A percentile compares a stretch with the other conserved stretches of the same genome.
Conservation (phyloP, 352 stramenopile species). For the Sclerospora graminicola region DNA sequence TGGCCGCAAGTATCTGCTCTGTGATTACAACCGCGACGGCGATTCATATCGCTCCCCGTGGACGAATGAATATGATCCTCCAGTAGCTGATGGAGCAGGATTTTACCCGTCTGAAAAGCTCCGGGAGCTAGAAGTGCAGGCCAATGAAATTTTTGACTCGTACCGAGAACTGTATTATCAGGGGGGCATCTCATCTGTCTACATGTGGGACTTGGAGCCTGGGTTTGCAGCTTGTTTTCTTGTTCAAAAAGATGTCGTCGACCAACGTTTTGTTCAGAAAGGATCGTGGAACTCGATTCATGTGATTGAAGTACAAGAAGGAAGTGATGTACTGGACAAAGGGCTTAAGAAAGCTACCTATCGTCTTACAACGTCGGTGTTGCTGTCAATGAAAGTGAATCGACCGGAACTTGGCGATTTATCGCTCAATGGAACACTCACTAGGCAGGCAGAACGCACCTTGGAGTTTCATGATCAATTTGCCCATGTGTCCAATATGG, state of each 20-base stretch:
- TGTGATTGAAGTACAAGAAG: constrained; percentile 87
- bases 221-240: constrained; percentile 91
- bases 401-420: constrained; percentile 68
- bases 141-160: constrained; percentile 95
- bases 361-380: constrained; percentile 89
- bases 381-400: constrained; percentile 87
- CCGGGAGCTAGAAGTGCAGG: constrained; percentile 85
- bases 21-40: constrained; percentile 93
- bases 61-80: constrained; percentile 88
- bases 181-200: constrained; percentile 87
- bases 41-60: constrained; percentile 89
- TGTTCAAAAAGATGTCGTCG: constrained; percentile 88
- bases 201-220: constrained; percentile 93
- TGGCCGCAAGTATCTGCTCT: constrained; percentile 88
- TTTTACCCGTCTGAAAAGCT: constrained; percentile 86
- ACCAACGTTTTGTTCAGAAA: constrained; percentile 73
- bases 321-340: constrained; percentile 14
- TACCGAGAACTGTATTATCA: constrained; percentile 97
- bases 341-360: constrained; percentile 72
- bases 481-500: constrained; percentile 91
- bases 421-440: constrained; percentile 87
- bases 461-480: constrained; percentile 67
- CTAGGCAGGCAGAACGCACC: constrained; percentile 69
- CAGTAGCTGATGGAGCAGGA: constrained; percentile 68
- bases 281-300: constrained; percentile 93